phyloP scores from a whole-genome alignment of 176 grass and related monocot species.

The Musa schizocarpa region DNA sequence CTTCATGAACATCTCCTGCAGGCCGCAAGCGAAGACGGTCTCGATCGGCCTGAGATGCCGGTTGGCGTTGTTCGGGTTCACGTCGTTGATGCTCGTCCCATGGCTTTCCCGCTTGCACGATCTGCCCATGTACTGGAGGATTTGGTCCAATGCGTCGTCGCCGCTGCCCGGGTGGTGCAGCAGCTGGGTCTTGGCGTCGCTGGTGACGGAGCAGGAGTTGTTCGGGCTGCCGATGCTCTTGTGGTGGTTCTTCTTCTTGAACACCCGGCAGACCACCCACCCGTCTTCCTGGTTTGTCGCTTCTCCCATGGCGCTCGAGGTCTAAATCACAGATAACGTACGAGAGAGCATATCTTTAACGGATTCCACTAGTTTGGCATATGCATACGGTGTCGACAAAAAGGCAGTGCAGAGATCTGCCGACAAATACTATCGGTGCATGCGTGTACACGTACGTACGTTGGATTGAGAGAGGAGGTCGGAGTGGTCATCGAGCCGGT shows the following conservation, averaged over 20 bases:
- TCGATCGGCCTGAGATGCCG: neutral
- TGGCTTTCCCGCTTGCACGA: slow-evolving; percentile 58
- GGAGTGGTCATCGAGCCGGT: slow-evolving; percentile 52
- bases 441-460: neutral
- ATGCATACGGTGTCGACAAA: too few species aligned
- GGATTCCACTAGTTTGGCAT: slow-evolving; percentile 16
- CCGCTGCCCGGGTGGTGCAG: slow-evolving; percentile 47
- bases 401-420: too few species aligned
- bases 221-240: slow-evolving; percentile 44
- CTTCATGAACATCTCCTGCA: slow-evolving; percentile 59
- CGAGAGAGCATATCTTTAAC: slow-evolving; percentile 40
- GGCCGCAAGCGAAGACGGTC: neutral
- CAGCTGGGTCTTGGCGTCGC: slow-evolving; percentile 27
- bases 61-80: neutral
- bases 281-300: slow-evolving; percentile 66
- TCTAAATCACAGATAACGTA: slow-evolving; percentile 33
- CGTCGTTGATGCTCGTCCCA: neutral
- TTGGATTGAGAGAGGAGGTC: neutral
- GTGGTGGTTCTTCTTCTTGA: slow-evolving; percentile 96
- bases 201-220: slow-evolving; percentile 38
- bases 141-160: slow-evolving; percentile 37
- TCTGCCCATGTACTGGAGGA: slow-evolving; percentile 66
- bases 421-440: too few species aligned
- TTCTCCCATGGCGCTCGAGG: slow-evolving; percentile 33
- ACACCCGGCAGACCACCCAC: slow-evolving; percentile 95